A percentile compares a stretch with the other conserved stretches of the same genome.
Evolutionary conservation across 352 stramenopile genomes (phyloP).

Genomic region (Phytophthora hybrid): DNA sequence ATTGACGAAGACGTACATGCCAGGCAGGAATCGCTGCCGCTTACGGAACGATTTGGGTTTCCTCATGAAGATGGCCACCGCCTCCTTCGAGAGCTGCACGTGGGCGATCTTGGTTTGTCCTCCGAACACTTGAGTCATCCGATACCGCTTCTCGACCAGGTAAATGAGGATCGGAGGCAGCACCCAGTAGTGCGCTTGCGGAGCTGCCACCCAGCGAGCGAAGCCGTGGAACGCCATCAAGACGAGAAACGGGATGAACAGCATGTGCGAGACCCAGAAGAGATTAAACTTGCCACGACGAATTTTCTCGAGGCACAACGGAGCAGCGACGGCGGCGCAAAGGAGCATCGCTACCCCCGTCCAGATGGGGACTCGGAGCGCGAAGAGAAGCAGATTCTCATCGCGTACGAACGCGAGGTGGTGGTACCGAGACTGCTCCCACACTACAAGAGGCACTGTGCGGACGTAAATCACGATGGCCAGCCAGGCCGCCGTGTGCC

Average conservation of each 20-base stretch:
- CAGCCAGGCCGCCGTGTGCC: constrained; percentile 61
- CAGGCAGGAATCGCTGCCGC: constrained; percentile 58
- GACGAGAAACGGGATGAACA: constrained; percentile 74
- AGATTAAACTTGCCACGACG: constrained; percentile 69
- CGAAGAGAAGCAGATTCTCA: constrained; percentile 53
- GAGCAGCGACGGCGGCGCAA: constrained; percentile 54
- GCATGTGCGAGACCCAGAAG: constrained; percentile 76
- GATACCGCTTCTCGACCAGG: constrained; percentile 68
- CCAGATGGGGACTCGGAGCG: constrained; percentile 65
- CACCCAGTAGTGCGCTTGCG: constrained; percentile 66
- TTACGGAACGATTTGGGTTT: constrained; percentile 65
- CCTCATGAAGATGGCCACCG: constrained; percentile 72
- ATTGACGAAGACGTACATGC: constrained; percentile 90
- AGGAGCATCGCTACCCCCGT: constrained; percentile 70
- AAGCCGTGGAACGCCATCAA: constrained; percentile 72
- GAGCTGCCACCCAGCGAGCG: constrained; percentile 64
- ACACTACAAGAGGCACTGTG: constrained; percentile 44
- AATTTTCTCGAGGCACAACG: constrained; percentile 56
- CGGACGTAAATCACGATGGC: constrained; percentile 65
- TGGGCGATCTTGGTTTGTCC: constrained; percentile 58
- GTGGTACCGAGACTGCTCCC: constrained; percentile 55
- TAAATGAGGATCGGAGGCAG: constrained; percentile 67
- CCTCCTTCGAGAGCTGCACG: constrained; percentile 61
- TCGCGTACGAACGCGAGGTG: constrained; percentile 62
- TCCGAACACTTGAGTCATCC: constrained; percentile 60